Conservation (phyloP, 805 yeast species). For the Schwanniomyces occidentalis region DNA sequence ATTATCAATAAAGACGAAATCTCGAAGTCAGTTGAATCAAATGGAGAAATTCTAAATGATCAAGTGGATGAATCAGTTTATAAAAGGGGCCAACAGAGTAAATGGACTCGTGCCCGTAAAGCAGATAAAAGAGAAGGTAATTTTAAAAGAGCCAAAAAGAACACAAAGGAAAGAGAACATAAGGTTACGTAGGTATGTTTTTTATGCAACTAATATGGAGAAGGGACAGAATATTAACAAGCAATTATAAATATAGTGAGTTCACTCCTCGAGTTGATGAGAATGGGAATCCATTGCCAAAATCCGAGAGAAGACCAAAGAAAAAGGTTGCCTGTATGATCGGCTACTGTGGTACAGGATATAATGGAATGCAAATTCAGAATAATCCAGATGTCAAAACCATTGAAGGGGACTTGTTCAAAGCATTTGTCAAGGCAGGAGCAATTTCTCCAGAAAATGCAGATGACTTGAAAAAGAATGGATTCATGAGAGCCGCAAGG, state of each 20-base stretch:
- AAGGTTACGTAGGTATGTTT: conserved; percentile 62
- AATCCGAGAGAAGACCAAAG: conserved; percentile 72
- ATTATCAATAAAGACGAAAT: conserved; percentile 3
- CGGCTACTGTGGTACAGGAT: conserved; percentile 96
- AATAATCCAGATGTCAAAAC: conserved; percentile 82
- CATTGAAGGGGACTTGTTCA: conserved; percentile 85
- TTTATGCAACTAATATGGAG: not conserved
- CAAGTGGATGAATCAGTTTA: conserved; percentile 39
- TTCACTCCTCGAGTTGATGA: conserved; percentile 53
- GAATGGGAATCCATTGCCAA: conserved; percentile 59
- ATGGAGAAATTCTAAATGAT: conserved; percentile 16
- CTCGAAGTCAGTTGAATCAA: not conserved
- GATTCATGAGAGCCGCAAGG: conserved; percentile 85
- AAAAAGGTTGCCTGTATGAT: conserved; percentile 85
- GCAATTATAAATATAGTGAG: conserved; percentile 21
- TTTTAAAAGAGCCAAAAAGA: conserved; percentile 19
- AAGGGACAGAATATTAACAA: too few species aligned
- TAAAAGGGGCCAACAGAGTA: conserved; percentile 43
- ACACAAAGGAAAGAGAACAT: conserved; percentile 25
- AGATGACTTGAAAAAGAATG: conserved; percentile 82
- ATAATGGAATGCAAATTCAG: conserved; percentile 89
- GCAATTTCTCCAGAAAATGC: conserved; percentile 86
- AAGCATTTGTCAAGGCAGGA: conserved; percentile 82
- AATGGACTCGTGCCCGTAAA: conserved; percentile 24
- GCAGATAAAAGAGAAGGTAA: conserved; percentile 20